Evolutionary conservation across 495 filamentous ascomycete genomes (phyloP), one percentile per base, ranked within the genome.

Genomic region (Penicillium chermesinum): DNA sequence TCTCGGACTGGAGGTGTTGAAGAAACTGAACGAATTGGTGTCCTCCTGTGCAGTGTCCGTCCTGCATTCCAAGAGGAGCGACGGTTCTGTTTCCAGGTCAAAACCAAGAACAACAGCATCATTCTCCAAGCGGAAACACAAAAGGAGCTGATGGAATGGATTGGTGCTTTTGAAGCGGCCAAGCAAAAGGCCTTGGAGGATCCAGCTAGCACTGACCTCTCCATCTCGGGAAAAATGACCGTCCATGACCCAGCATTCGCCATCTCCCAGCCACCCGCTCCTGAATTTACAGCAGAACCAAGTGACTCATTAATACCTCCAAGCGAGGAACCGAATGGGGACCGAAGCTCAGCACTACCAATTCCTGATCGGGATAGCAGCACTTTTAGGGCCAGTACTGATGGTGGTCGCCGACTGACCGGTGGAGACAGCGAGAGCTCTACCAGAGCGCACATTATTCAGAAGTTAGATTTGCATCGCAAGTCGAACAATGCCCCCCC

Each of bases 71-170:
- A 89, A 55, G 93, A 98, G 62, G 93, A 98, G 54, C 81, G 93
- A 30, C 78, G 94, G 21, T 97, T 96, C 64, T 96, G 94, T 61
- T 98, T 97, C 59, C 94, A 97, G 67, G 89, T 98, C 55, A 98
- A 96, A 74, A 98, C 93, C 12, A 98, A 96, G 63, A 94, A 91
- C 57, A 87, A 84, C 56, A 90, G 82, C 39, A 83, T 96, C 35
- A 68, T 96, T 46, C 72, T 98, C 20, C 93, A 98, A 67, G 88
- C 93, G 4, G 94, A 97, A 61, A 95, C 89, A 0, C 93, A 96
- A 58, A 70, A 76, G 39, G 88, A 96, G 57, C 73, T 98, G 17
- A 86, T 85, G 50, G 88, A 91, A 48, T 98, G 93, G 93, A 82
- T 98, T 37, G 79, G 84, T 46, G 81, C 88, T 7, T 96, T 98